Evolutionary conservation across 805 yeast genomes (phyloP).

Genomic region (Myxozyma sirexii): DNA sequence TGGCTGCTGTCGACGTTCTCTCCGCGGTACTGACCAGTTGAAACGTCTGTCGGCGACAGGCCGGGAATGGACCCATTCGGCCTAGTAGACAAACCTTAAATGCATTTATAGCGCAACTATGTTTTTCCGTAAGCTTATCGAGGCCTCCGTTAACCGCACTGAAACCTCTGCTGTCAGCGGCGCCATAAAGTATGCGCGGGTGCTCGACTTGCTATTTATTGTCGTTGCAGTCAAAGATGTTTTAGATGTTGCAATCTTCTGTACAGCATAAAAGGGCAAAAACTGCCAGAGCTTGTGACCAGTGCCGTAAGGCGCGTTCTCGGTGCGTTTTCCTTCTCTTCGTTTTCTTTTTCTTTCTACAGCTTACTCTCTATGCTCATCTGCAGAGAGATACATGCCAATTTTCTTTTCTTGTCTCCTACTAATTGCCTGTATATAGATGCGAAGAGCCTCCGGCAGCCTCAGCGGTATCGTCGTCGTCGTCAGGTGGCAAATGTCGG

Average conservation of each 20-base stretch:
- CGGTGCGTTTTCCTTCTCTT: constrained; percentile 4
- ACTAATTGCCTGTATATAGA: background rate
- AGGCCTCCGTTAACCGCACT: background rate
- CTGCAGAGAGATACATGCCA: background rate
- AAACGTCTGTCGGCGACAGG: too few relatives aligned
- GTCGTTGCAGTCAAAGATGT: background rate
- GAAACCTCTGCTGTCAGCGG: too few relatives aligned
- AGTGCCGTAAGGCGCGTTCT: constrained; percentile 25
- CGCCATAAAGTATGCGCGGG: too few relatives aligned
- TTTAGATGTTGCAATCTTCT: background rate
- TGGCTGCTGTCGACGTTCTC: background rate
- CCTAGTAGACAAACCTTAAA: background rate
- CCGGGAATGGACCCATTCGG: too few relatives aligned
- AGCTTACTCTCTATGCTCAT: too few relatives aligned
- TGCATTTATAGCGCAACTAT: background rate
- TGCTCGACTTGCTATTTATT: background rate
- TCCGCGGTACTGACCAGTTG: too few relatives aligned
- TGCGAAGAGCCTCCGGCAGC: constrained; percentile 25
- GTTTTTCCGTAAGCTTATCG: background rate
- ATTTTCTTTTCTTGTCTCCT: too few relatives aligned
- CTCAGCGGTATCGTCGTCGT: constrained; percentile 1
- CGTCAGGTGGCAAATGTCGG: constrained; percentile 12
- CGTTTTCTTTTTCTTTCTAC: too few relatives aligned
- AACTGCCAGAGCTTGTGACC: constrained; percentile 23
- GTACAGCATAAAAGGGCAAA: constrained; percentile 14